Evolutionary conservation across 305 asterid species (phyloP), one percentile per base, ranked within the genome.

Genomic region (Solanum hybrid): DNA sequence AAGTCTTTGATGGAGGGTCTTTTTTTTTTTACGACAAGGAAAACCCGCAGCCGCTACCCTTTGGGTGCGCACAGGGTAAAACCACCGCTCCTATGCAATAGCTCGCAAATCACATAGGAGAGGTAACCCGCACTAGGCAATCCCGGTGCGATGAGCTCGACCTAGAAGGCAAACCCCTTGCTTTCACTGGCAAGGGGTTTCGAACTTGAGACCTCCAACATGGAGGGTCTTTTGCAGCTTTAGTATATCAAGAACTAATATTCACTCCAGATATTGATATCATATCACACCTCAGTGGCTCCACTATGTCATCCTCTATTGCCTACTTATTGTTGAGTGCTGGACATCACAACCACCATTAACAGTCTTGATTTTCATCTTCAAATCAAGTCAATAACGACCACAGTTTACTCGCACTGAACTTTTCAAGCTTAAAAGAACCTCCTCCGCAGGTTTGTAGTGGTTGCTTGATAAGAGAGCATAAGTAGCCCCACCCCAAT

Each of bases 391-490:
- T 82, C 86, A 77, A 24, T 86, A 89, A 78, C 16, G 18, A 31
- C 79, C 24, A 42, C 73, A 87, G 8, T 76, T 89, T 87, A 89
- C 39, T 75, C 37, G 36, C 89, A 82, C 35, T 33, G 89, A 71
- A 69, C 75, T 67, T 51, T 29, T 18, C 46, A 87, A 46, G 83
- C 90, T 92, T 92, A 96, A 91, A 96, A 95, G 88, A 96, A 95
- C 93, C 94, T 93, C 91, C 95, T 92, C 90, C 95, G 91, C 92
- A 95, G 92, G 89, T 86, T 94, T 76, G 95, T 92, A 11, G 95
- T 93, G 18, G 97, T 95, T 84, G 98, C 95, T 92, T 95, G 98
- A 92, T 95, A 95, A 1, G 98, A 95, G 67, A 95, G 93, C 97
- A 37, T 94, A 34, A 96, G 97, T 37, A 95, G 92, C 80, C 98